Evolutionary conservation across 305 asterid genomes (phyloP).

Genomic region (Monarda citriodora): DNA sequence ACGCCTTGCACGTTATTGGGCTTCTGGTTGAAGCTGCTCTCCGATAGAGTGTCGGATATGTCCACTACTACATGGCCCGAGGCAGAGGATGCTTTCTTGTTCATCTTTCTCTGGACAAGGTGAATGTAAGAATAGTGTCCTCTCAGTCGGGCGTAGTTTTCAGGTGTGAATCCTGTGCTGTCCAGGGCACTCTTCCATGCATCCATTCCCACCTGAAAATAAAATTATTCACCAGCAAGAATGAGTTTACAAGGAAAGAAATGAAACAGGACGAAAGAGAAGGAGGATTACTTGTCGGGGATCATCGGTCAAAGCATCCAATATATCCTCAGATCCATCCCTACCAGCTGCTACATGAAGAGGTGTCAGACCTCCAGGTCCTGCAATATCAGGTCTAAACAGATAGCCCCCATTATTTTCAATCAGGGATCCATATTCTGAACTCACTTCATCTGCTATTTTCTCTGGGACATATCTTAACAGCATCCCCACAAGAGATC

Average conservation of each 20-base stretch:
- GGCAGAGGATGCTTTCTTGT: conserved; percentile 37
- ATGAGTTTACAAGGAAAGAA: neutral
- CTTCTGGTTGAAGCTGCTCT: conserved; percentile 37
- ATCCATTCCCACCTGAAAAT: conserved; percentile 53
- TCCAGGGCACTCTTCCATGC: conserved; percentile 72
- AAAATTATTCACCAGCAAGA: neutral
- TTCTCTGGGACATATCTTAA: conserved; percentile 55
- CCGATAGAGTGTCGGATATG: conserved; percentile 32
- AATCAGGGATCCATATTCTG: conserved; percentile 38
- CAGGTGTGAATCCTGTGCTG: conserved; percentile 66
- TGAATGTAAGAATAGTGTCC: conserved; percentile 80
- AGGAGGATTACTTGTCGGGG: conserved; percentile 56
- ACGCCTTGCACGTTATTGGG: conserved; percentile 22
- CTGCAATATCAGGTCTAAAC: conserved; percentile 69
- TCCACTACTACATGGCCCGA: conserved; percentile 58
- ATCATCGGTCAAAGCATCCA: conserved; percentile 77
- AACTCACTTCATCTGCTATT: conserved; percentile 45
- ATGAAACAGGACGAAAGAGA: neutral
- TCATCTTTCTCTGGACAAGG: conserved; percentile 62
- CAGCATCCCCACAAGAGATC: conserved; percentile 65
- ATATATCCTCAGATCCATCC: conserved; percentile 72
- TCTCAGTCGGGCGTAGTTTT: conserved; percentile 70
- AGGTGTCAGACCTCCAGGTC: conserved; percentile 84
- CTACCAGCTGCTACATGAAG: conserved; percentile 86
- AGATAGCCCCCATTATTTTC: conserved; percentile 32